These are phyloP conservation scores for Fusarium robinianum DNA, from an alignment of 2,329 filamentous ascomycete genomes.

Conservation along the genomic window DNA sequence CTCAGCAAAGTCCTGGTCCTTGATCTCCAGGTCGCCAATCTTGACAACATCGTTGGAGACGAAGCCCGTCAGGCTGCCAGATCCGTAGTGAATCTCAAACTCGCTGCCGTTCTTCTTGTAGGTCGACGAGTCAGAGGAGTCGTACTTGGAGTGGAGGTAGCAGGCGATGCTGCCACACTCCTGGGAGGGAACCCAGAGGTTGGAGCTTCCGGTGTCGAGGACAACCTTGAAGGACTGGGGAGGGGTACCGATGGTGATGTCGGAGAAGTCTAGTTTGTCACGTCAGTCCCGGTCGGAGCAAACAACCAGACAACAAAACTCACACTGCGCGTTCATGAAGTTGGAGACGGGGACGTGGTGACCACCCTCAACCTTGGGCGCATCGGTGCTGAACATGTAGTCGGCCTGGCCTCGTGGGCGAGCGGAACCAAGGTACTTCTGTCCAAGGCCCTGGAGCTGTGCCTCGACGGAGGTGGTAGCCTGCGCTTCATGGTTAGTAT, in stretches of 20 bases:
- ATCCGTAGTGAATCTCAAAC: slow-evolving; percentile 95
- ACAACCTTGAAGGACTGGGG: slow-evolving; percentile 98
- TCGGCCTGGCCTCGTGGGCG: slow-evolving; percentile 71
- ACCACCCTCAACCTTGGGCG: slow-evolving; percentile 65
- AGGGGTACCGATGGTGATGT: slow-evolving; percentile 90
- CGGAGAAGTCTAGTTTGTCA: slow-evolving; percentile 80
- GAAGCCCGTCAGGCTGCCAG: slow-evolving; percentile 89
- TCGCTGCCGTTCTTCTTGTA: slow-evolving; percentile 92
- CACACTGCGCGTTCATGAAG: slow-evolving; percentile 99
- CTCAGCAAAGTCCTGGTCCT: slow-evolving; percentile 94
- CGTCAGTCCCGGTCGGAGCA: slow-evolving; percentile 16
- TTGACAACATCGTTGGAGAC: slow-evolving; percentile 84
- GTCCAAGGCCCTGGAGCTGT: slow-evolving; percentile 80
- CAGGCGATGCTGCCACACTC: slow-evolving; percentile 95
- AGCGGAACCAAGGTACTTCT: slow-evolving; percentile 86
- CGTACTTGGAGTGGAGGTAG: slow-evolving; percentile 97
- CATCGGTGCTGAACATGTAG: slow-evolving; percentile 78
- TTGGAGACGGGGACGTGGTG: slow-evolving; percentile 92
- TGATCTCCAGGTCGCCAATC: slow-evolving; percentile 87
- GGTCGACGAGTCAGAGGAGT: slow-evolving; percentile 83
- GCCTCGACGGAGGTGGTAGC: slow-evolving; percentile 77
- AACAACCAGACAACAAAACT: slow-evolving; percentile 42
- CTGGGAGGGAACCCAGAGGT: slow-evolving; percentile 94
- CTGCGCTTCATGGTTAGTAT: slow-evolving; percentile 49
- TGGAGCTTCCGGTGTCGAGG: slow-evolving; percentile 97